Evolutionary conservation across 768 basidiomycete genomes (phyloP).

Genomic region (Agaricus subrufescens): DNA sequence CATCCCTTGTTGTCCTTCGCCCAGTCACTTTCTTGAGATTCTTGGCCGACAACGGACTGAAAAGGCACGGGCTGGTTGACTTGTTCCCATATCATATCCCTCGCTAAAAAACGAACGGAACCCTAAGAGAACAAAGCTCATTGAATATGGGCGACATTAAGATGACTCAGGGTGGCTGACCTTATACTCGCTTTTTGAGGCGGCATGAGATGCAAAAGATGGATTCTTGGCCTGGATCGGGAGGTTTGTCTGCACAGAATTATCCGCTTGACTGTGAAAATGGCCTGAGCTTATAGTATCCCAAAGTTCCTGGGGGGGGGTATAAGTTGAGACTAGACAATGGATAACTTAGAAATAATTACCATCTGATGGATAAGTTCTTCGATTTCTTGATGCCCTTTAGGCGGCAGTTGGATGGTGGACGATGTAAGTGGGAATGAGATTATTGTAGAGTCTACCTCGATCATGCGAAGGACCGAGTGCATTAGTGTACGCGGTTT

Average conservation of each 20-base stretch:
- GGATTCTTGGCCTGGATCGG: not conserved
- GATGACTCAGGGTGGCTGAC: not conserved
- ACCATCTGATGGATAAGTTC: constrained; percentile 1
- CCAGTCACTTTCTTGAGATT: not conserved
- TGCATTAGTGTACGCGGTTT: not conserved
- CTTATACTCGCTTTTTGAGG: not conserved
- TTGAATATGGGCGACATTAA: no score
- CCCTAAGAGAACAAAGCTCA: no score
- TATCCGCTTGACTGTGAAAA: not conserved
- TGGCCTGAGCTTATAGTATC: not conserved
- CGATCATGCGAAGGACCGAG: not conserved
- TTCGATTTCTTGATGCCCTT: not conserved
- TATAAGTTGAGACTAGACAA: not conserved
- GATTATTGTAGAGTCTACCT: not conserved
- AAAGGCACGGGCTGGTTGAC: no score
- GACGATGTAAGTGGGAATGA: not conserved
- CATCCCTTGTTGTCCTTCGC: not conserved
- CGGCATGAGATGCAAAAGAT: not conserved
- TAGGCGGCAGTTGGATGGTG: not conserved
- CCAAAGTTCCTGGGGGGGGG: not conserved
- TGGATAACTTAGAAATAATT: not conserved
- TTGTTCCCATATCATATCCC: not conserved
- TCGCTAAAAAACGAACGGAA: not conserved
- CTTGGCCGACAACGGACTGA: no score
- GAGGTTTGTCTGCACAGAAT: not conserved